phyloP scores from a whole-genome alignment of 1,284 basidiomycete species.

The Exobasidium rhododendri region DNA sequence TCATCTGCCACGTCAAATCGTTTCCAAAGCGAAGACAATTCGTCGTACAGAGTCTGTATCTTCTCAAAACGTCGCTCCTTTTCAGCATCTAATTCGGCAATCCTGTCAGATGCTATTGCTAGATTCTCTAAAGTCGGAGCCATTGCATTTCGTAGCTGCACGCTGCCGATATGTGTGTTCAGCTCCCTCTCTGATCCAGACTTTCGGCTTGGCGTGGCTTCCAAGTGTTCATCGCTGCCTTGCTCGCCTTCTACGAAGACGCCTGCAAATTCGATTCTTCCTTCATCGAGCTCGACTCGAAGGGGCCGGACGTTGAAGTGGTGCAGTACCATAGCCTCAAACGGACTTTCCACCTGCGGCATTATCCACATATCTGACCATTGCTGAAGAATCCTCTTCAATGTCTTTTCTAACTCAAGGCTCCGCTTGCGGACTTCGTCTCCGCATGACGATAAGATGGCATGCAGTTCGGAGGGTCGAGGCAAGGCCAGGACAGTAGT shows the following conservation, averaged over 20 bases:
- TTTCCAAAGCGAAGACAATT: conserved; percentile 51
- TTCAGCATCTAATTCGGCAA: conserved; percentile 37
- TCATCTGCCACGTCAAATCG: conserved; percentile 50
- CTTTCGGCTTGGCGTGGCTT: conserved; percentile 12
- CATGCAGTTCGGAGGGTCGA: conserved; percentile 11
- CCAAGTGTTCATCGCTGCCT: not conserved
- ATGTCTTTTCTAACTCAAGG: conserved; percentile 31
- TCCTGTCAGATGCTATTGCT: conserved; percentile 20
- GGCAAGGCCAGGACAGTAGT: conserved; percentile 1
- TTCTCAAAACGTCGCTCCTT: conserved; percentile 41
- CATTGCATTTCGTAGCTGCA: not conserved
- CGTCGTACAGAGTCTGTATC: conserved; percentile 52
- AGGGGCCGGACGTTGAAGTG: conserved; percentile 41
- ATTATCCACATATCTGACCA: conserved; percentile 45
- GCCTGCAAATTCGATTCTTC: conserved; percentile 11
- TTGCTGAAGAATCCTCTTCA: conserved; percentile 43
- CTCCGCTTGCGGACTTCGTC: conserved; percentile 16
- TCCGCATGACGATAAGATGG: conserved; percentile 8
- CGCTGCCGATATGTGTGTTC: not conserved
- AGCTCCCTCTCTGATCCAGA: conserved; percentile 11
- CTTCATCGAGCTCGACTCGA: conserved; percentile 19
- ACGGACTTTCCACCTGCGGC: conserved; percentile 11
- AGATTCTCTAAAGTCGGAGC: conserved; percentile 18
- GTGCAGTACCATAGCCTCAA: conserved; percentile 36
- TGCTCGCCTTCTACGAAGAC: conserved; percentile 24